These are phyloP conservation scores for Fusarium clavum DNA, from an alignment of 2,329 filamentous ascomycete species.

Conservation along the genomic window DNA sequence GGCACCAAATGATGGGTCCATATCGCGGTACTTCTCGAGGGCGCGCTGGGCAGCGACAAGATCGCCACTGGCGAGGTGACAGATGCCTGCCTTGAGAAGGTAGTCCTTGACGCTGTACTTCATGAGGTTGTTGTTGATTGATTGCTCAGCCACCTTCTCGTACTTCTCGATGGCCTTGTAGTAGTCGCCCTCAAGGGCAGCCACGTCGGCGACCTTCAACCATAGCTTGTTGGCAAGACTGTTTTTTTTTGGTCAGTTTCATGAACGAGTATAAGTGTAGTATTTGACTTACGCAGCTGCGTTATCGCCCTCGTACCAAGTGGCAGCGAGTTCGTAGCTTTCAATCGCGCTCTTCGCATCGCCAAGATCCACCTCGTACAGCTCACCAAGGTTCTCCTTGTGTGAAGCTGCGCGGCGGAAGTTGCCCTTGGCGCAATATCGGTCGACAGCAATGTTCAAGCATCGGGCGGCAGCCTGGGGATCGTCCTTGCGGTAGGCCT, in stretches of 20 bases:
- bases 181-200: slow-evolving; percentile 85
- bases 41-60: slow-evolving; percentile 82
- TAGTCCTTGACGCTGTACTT: slow-evolving; percentile 96
- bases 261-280: rapidly evolving
- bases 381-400: slow-evolving; percentile 87
- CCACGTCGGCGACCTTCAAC: slow-evolving; percentile 90
- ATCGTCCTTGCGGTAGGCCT: slow-evolving; percentile 88
- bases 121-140: slow-evolving; percentile 91
- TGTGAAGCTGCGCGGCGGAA: slow-evolving; percentile 90
- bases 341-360: slow-evolving; percentile 83
- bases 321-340: slow-evolving; percentile 85
- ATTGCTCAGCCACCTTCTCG: slow-evolving; percentile 82
- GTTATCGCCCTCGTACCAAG: slow-evolving; percentile 90
- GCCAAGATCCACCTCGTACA: slow-evolving; percentile 84
- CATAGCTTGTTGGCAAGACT: slow-evolving; percentile 93
- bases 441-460: slow-evolving; percentile 81
- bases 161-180: slow-evolving; percentile 83
- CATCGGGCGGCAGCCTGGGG: slow-evolving; percentile 86
- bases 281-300: slow-evolving; percentile 75
- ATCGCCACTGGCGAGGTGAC: slow-evolving; percentile 80
- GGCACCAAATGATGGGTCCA: slow-evolving; percentile 79
- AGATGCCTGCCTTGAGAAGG: slow-evolving; percentile 92
- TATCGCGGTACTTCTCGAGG: slow-evolving; percentile 82
- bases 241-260: not conserved
- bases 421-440: slow-evolving; percentile 91